phyloP scores from a whole-genome alignment of 306 rosid genomes.

The Cucumis sativus region DNA sequence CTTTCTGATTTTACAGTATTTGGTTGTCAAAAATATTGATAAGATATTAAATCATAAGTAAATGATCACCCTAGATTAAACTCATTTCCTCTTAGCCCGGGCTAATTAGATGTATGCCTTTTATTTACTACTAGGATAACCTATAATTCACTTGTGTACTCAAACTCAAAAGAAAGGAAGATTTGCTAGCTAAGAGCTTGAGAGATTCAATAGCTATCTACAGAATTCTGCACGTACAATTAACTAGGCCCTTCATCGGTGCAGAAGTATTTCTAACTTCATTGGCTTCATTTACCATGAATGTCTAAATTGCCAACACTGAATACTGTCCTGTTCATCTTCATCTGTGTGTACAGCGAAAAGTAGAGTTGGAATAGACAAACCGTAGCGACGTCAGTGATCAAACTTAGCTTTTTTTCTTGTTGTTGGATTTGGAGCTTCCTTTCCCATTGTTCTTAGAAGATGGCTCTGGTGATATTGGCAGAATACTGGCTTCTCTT shows the following conservation, averaged over 20 bases:
- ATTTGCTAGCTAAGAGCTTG: background rate
- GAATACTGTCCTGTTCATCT: background rate
- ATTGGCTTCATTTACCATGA: background rate
- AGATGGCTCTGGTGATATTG: slow-evolving; percentile 21
- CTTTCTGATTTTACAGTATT: too few relatives aligned
- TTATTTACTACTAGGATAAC: too few relatives aligned
- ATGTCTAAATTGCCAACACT: background rate
- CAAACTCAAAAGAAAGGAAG: background rate
- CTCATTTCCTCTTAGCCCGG: too few relatives aligned
- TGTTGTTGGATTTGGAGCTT: slow-evolving; percentile 12
- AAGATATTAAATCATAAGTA: too few relatives aligned
- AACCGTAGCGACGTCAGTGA: background rate
- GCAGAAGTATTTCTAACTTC: background rate
- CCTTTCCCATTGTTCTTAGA: slow-evolving; percentile 15
- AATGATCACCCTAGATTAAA: too few relatives aligned
- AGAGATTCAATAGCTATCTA: background rate
- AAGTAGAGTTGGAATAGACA: background rate
- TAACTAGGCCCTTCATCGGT: background rate
- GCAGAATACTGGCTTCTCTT: slow-evolving; percentile 18
- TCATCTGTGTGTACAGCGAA: background rate
- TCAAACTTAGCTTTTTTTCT: slow-evolving; percentile 5
- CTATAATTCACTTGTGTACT: too few relatives aligned
- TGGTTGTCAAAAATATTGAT: too few relatives aligned
- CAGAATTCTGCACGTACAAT: background rate
- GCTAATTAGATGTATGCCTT: too few relatives aligned